Evolutionary conservation across 345 rosid genomes (phyloP).

Genomic region (Gossypioides kirkii): DNA sequence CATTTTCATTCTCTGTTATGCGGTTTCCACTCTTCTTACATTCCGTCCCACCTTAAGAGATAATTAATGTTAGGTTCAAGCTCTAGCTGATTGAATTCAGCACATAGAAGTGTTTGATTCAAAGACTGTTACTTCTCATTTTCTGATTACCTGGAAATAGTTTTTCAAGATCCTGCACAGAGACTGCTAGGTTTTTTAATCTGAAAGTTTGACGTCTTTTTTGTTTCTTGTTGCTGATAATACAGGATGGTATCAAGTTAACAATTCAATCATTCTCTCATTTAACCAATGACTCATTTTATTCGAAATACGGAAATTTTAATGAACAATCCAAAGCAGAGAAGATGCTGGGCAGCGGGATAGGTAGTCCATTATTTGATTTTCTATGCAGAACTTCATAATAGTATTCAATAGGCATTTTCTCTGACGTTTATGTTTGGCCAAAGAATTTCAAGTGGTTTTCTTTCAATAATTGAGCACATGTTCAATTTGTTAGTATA

Average conservation of each 20-base stretch:
- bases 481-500: neutral
- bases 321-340: conserved; percentile 57
- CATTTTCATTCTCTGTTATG: neutral
- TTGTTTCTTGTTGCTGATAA: conserved; percentile 20
- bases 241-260: conserved; percentile 68
- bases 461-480: neutral
- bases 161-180: neutral
- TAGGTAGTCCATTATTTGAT: conserved; percentile 39
- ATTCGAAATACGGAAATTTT: conserved; percentile 25
- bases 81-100: neutral
- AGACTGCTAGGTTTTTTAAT: neutral
- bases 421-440: conserved; percentile 11
- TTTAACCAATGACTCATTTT: conserved; percentile 40
- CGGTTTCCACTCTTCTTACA: neutral
- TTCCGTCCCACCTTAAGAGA: neutral
- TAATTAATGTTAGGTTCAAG: conserved; percentile 6
- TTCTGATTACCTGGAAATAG: neutral
- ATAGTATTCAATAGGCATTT: neutral
- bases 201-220: neutral
- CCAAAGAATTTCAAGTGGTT: neutral
- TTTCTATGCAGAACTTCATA: neutral
- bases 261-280: conserved; percentile 66
- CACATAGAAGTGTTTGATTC: conserved; percentile 6
- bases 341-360: conserved; percentile 75
- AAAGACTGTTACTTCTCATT: conserved; percentile 9